Evolutionary conservation across 179 eudicot species (phyloP), one percentile per base, ranked within the genome.

Genomic region (Corrigiola litoralis): DNA sequence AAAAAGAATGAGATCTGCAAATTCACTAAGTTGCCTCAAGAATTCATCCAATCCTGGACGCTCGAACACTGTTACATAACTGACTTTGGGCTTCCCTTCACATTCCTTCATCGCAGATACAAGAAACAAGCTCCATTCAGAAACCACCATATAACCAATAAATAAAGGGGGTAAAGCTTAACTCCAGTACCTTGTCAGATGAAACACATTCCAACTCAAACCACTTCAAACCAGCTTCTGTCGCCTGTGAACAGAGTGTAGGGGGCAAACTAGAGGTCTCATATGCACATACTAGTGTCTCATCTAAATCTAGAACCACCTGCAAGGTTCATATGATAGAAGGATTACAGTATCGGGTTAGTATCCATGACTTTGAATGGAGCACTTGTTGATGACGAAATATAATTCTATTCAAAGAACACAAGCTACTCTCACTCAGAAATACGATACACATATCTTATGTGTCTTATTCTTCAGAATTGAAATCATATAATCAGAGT

Each of bases 281-380:
- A 71, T 87, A 90, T 12, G 97, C 92, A 80, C 98, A 92, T 18
- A 92, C 95, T 52, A 90, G 68, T 72, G 98, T 92, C 73, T 92
- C 98, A 72, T 92, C 98, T 83, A 92, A 83, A 71, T 92, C 98
- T 65, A 92, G 98, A 74, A 92, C 97, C 51, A 92, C 98, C 98
- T 92, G 85, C 76, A 60, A 61, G 63, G 40, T 24, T 34, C 7
- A 60, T 41, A 24, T 60, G 32, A 29, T 56, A 25, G 40, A 27
- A 6, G n/a, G n/a, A n/a, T n/a, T n/a, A n/a, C n/a, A n/a, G n/a
- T n/a, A n/a, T n/a, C n/a, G n/a, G n/a, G n/a, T n/a, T n/a, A n/a
- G n/a, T n/a, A n/a, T n/a, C n/a, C n/a, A n/a, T n/a, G n/a, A n/a
- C n/a, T n/a, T n/a, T n/a, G n/a, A n/a, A n/a, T n/a, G n/a, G n/a